Base-by-base conservation (phyloP, 768 basidiomycete species). In the Rickenella mellea region DNA sequence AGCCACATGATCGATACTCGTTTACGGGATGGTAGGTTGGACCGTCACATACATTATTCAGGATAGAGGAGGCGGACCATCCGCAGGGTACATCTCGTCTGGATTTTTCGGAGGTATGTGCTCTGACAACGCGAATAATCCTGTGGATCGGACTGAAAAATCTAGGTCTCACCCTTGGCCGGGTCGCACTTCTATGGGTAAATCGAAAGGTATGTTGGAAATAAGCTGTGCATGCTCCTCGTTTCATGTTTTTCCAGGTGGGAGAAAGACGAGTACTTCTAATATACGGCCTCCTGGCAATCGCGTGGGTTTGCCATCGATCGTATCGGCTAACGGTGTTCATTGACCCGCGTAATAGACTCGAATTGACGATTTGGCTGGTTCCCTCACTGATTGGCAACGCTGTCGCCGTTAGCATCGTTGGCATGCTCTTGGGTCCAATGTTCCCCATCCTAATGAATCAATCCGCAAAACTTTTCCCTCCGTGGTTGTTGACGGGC, bases 131-230 rank as follows among this genome's bases (percentile, higher is more conserved):
- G 11, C 15, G 7, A 22, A 3, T 21, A 6, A 14, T 6, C 5
- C 5, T 33, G 21, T 22, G 19, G 15, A 36, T 17, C 19, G 24
- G 15, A 5, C 10, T 30, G 10, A 14, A 6, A 36, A 11, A 15
- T 36, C 15, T 36, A 69, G 70, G 70, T 12, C 51, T 78, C 11
- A 74, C 72, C 0, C 43, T 75, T 4, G 78, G 79, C 0, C 67
- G 78, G 20, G 57, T 80, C 5, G 55, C 61, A 2, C 61, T 79
- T 6, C 60, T 79, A 17, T 71, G 68, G 55, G 57, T 78, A 5
- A 79, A 72, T 48, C 54, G 62, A 32, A 60, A 59, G 51, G 69
- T 68, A 44, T 19, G 3, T n/a, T n/a, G n/a, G n/a, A n/a, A n/a
- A n/a, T n/a, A n/a, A n/a, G n/a, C n/a, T n/a, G n/a, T n/a, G n/a